Conservation (phyloP, 805 yeast genomes). For the Spathaspora girioi region DNA sequence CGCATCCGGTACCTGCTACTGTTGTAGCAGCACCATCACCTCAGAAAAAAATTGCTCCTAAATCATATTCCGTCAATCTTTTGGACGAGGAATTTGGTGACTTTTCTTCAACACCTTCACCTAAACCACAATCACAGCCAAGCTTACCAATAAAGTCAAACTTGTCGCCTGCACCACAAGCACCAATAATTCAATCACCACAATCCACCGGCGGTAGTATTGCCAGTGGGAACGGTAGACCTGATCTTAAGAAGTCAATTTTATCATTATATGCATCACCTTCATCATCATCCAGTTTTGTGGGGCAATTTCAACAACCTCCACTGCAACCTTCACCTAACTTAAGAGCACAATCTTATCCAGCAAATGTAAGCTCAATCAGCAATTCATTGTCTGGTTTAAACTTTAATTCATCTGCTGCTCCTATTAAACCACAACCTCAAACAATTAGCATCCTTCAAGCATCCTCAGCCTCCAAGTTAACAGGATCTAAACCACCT, state of each 20-base stretch:
- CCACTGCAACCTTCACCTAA: conserved; percentile 6
- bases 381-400: conserved; percentile 23
- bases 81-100: conserved; percentile 43
- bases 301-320: conserved; percentile 25
- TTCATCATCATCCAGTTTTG: conserved; percentile 44
- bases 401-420: conserved; percentile 1
- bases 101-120: conserved; percentile 26
- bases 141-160: background rate
- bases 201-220: conserved; percentile 35
- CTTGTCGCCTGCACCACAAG: conserved; percentile 9
- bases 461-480: background rate
- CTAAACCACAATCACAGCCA: conserved; percentile 9
- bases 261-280: conserved; percentile 75
- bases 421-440: conserved; percentile 1
- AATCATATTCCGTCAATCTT: conserved; percentile 11
- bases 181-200: conserved; percentile 19
- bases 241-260: conserved; percentile 89
- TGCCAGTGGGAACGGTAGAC: conserved; percentile 40
- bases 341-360: conserved; percentile 1
- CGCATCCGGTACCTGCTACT: background rate
- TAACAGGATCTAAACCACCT: conserved; percentile 1
- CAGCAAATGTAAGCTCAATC: conserved; percentile 10
- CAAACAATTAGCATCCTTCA: conserved; percentile 7
- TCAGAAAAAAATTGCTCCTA: background rate
- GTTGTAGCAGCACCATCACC: conserved; percentile 3